Conservation (phyloP, 1,284 basidiomycete genomes). For the Ustilago trichophora region DNA sequence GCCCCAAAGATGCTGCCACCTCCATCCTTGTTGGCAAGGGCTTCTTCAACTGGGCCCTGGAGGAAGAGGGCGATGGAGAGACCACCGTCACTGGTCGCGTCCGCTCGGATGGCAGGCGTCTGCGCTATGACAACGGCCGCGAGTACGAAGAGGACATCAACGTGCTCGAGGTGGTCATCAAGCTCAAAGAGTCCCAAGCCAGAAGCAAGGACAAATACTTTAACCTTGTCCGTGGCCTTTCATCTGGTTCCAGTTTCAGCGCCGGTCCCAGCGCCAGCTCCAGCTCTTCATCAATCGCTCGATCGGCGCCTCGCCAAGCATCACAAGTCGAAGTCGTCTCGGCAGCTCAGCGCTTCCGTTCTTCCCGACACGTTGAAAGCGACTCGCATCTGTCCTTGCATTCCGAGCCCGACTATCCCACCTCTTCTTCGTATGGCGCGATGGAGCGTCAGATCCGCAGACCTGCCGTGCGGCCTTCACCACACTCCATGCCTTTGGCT, state of each 20-base stretch:
- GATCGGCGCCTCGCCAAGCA: constrained; percentile 7
- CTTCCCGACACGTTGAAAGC: constrained; percentile 13
- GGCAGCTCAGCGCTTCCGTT: constrained; percentile 15
- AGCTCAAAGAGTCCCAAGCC: constrained; percentile 58
- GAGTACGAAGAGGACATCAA: constrained; percentile 49
- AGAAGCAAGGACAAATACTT: constrained; percentile 59
- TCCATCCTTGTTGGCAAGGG: constrained; percentile 62
- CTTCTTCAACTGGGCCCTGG: constrained; percentile 58
- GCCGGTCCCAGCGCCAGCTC: constrained; percentile 10
- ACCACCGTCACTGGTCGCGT: constrained; percentile 60
- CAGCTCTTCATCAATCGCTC: constrained; percentile 3
- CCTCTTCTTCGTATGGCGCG: constrained; percentile 14
- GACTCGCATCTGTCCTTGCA: constrained; percentile 29
- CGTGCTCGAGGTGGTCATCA: constrained; percentile 60
- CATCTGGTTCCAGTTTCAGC: constrained; percentile 31
- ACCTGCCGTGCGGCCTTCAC: constrained; percentile 13
- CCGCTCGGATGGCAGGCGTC: constrained; percentile 42
- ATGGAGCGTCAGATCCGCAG: constrained; percentile 28
- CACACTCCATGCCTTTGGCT: constrained; percentile 6
- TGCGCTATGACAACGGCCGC: constrained; percentile 56
- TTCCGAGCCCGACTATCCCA: constrained; percentile 43
- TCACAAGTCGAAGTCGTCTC: constrained; percentile 7
- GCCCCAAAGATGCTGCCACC: constrained; percentile 20
- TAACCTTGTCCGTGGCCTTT: constrained; percentile 48
- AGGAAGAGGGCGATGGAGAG: constrained; percentile 62